Percentiles rank a stretch among this genome's conserved stretches.
Conservation (phyloP, 2,329 filamentous ascomycete species). For the Ambrosiella cleistominuta region DNA sequence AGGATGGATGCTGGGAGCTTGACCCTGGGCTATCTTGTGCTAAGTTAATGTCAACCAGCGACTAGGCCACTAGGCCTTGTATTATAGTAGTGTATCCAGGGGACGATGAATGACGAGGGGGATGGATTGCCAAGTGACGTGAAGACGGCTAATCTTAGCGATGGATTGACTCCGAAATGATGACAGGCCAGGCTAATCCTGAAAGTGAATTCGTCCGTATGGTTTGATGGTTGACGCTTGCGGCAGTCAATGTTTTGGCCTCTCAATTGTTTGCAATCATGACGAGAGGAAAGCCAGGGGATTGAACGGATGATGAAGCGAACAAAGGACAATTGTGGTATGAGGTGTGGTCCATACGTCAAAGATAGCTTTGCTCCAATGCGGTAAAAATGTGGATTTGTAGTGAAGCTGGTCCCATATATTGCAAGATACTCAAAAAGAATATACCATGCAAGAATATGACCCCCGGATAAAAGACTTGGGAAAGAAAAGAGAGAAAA, state of each 20-base stretch:
- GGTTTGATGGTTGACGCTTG: too few relatives aligned
- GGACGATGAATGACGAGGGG: neutral
- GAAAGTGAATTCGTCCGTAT: too few relatives aligned
- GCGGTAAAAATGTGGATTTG: too few relatives aligned
- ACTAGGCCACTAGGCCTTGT: neutral
- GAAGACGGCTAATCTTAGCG: neutral
- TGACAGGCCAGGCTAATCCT: too few relatives aligned
- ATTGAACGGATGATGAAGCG: too few relatives aligned
- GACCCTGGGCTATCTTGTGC: neutral
- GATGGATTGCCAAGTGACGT: neutral
- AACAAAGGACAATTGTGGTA: too few relatives aligned
- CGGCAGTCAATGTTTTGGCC: too few relatives aligned
- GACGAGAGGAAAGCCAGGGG: too few relatives aligned
- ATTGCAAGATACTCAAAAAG: neutral
- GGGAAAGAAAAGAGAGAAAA: neutral
- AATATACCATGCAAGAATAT: neutral
- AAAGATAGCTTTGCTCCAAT: too few relatives aligned
- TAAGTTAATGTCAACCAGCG: neutral
- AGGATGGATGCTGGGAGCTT: neutral
- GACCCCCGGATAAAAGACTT: neutral
- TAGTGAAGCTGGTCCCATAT: neutral
- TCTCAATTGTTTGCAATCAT: too few relatives aligned
- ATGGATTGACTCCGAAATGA: too few relatives aligned
- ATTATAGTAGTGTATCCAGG: neutral
- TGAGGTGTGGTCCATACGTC: too few relatives aligned